Conservation (phyloP, 2,329 filamentous ascomycete species). For the Neopestalotiopsis clavispora region DNA sequence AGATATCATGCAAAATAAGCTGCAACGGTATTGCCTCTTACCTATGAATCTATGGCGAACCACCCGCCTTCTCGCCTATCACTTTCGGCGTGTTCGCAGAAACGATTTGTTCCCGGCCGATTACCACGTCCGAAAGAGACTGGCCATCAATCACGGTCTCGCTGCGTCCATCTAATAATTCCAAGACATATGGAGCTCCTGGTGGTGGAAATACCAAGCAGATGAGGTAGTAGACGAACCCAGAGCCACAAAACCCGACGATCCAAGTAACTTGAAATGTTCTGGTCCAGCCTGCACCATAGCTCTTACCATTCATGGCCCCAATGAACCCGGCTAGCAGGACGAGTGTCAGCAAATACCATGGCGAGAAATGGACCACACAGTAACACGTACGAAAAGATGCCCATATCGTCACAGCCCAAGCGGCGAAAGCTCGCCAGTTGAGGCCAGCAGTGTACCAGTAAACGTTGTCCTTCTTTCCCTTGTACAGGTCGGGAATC, state of each 20-base stretch:
- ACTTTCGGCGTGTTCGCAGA: background rate
- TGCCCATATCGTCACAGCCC: constrained; percentile 14
- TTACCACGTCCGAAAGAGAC: constrained; percentile 1
- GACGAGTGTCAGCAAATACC: background rate
- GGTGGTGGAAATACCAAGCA: constrained; percentile 19
- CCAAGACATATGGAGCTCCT: constrained; percentile 17
- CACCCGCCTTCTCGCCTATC: background rate
- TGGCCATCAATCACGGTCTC: constrained; percentile 5
- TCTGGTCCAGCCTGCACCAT: constrained; percentile 15
- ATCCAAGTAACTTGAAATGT: constrained; percentile 18
- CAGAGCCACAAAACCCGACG: constrained; percentile 15
- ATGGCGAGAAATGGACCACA: background rate
- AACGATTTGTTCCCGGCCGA: background rate
- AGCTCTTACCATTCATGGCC: constrained; percentile 16
- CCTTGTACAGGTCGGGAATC: constrained; percentile 24
- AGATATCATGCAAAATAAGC: too few relatives aligned
- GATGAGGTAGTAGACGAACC: constrained; percentile 19
- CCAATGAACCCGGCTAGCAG: constrained; percentile 15
- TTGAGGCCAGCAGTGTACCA: constrained; percentile 21
- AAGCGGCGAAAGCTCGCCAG: constrained; percentile 19
- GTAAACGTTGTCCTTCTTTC: constrained; percentile 22
- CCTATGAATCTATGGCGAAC: too few relatives aligned
- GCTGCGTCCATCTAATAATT: constrained; percentile 9
- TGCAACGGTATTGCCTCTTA: too few relatives aligned
- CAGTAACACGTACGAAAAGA: constrained; percentile 16